Evolutionary conservation across 805 yeast species (phyloP), one percentile per base, ranked within the genome.

Genomic region (Starmerella ratchasimensis): DNA sequence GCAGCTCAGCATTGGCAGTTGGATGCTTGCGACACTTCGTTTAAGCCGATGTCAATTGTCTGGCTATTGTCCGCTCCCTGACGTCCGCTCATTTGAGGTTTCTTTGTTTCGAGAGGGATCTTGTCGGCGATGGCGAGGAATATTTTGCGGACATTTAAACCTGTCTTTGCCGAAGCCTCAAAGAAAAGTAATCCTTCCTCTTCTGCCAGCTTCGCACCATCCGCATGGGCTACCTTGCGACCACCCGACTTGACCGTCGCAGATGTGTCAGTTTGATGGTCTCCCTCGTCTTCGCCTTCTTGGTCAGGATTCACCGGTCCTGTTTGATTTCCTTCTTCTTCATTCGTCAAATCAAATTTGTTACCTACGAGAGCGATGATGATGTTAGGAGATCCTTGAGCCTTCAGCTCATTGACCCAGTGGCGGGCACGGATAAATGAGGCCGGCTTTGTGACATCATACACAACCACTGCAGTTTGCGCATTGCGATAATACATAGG

Each of bases 401-500:
- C 94, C 55, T 83, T 93, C 49, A 88, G 69, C 58, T 88, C 97
- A 54, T 80, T 80, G 38, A 88, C 94, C 98, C 98, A 88, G 61
- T 88, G 96, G 52, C 96, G 79, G 6, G 97, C 97, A 60, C 88
- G 84, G 51, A 84, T 77, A 52, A 88, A 88, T 18, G 93, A 79
- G 11, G 93, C 90, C 3, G 95, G 94, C 55, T 84, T 84, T 28
- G 97, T 86, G 48, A 88, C 73, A 54, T 88, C 98, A 57, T 88
- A 88, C 8, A 88, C 98, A 11, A 90, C 94, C 44, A 88, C 64
- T 0, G 97, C 97, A 20, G 94, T 93, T 57, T 86, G 95, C 13
- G 98, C 96, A 54, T 90, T 88, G 57, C 98, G 72, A 63, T 88
- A 88, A 61, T 88, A 88, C 90, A 88, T 79, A 21, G 97, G 97